Evolutionary conservation across 2,329 filamentous ascomycete genomes (phyloP).

Genomic region (Alternaria brassicae): DNA sequence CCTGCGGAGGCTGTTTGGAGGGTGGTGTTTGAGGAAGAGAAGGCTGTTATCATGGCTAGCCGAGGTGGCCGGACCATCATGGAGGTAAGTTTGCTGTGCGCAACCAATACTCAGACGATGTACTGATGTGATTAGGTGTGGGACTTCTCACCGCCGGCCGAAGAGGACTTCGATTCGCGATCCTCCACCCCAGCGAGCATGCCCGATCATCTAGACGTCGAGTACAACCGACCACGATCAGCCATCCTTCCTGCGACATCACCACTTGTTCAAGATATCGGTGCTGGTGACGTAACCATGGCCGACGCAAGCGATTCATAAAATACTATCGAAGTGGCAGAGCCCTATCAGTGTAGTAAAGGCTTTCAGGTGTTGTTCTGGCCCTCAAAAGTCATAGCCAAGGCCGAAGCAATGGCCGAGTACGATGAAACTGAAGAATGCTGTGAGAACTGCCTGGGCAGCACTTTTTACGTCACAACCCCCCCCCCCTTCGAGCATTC

Average conservation of each 20-base stretch:
- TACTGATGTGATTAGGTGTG: conserved; percentile 71
- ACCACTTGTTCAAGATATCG: conserved; percentile 31
- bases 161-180: conserved; percentile 53
- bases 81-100: conserved; percentile 72
- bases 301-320: conserved; percentile 34
- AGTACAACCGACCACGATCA: conserved; percentile 43
- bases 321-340: neutral
- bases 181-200: conserved; percentile 54
- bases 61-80: conserved; percentile 88
- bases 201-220: conserved; percentile 48
- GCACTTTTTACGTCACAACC: neutral
- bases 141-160: conserved; percentile 85
- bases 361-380: neutral
- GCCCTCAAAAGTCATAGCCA: neutral
- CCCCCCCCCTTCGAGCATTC: neutral
- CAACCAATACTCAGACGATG: conserved; percentile 4
- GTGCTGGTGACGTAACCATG: conserved; percentile 42
- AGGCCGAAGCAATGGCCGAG: neutral
- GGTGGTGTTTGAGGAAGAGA: conserved; percentile 97
- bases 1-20: conserved; percentile 97
- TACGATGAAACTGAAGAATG: neutral
- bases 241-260: conserved; percentile 37
- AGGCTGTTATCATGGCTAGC: conserved; percentile 93
- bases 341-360: conserved; percentile 3
- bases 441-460: neutral